Evolutionary conservation across 2,329 filamentous ascomycete genomes (phyloP), one percentile per base, ranked within the genome.

Genomic region (Botrytis galanthina): DNA sequence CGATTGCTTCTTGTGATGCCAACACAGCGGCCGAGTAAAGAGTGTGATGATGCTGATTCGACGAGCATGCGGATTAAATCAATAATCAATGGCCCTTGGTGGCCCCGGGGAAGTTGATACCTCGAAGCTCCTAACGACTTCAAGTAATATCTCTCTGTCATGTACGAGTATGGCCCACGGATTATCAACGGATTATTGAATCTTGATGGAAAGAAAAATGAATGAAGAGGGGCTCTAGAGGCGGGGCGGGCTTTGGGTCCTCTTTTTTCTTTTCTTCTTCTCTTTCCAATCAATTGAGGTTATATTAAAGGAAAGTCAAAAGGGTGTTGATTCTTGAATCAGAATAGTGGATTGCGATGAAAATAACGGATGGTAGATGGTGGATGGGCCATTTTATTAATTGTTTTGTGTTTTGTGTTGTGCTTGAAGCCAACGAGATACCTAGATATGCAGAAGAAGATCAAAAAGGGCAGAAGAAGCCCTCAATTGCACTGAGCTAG

Each of bases 1-100:
- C 63, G 73, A 68, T 68, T 76, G 74, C 69, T 75, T 74, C 74
- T 77, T 75, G 74, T 73, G 76, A 75, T 77, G 76, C 76, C 76
- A 78, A 73, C 76, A 71, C 74, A 78, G 74, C 75, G 71, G 59
- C 54, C 54, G 51, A 59, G 57, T 57, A 32, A 71, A 54, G 62
- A 72, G 39, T 26, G 32, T 37, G 37, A 42, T 54, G n/a, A 22
- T 66, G 60, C 44, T 63, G 46, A 72, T 64, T 72, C 66, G 71
- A 71, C 74, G 74, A 69, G 32, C 5, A 39, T 26, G 63, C 32
- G 46, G 48, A 64, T 64, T 32, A 32, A 44, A 46, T 35, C 62
- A 64, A 51, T 39, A 39, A 39, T 61, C 37, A 37, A n/a, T 39
- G 22, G 59, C 22, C 35, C 35, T 61, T 61, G 59, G 60, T 62